phyloP scores from a whole-genome alignment of 108 stramenopile genomes.

The Bacterosira constricta region DNA sequence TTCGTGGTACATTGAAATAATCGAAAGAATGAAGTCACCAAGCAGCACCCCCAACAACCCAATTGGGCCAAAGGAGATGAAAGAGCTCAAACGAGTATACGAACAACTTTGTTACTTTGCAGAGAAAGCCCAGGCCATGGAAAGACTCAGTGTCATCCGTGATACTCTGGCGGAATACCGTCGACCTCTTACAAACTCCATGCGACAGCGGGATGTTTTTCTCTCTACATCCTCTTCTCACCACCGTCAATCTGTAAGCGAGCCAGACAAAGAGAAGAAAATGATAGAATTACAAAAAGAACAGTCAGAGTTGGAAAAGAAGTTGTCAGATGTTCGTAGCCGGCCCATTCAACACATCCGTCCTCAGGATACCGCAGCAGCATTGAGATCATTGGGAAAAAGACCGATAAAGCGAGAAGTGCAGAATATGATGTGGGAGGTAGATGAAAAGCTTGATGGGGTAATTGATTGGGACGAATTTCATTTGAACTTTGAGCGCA shows the following conservation, averaged over 20 bases:
- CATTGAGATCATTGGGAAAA: constrained; percentile 69
- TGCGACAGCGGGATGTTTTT: constrained; percentile 13
- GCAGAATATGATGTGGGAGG: constrained; percentile 92
- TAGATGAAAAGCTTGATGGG: constrained; percentile 90
- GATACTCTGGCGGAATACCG: constrained; percentile 26
- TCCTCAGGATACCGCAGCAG: constrained; percentile 66
- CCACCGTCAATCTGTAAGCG: background rate
- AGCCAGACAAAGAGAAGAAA: constrained; percentile 17
- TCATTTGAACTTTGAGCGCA: constrained; percentile 82
- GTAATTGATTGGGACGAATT: constrained; percentile 91
- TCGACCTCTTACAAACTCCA: constrained; percentile 25
- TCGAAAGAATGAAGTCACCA: constrained; percentile 21
- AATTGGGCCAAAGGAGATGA: constrained; percentile 54
- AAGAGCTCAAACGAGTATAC: constrained; percentile 56
- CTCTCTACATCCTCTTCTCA: constrained; percentile 1
- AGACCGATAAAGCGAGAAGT: constrained; percentile 69
- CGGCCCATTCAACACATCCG: constrained; percentile 51
- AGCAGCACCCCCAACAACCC: constrained; percentile 19
- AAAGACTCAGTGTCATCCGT: constrained; percentile 36
- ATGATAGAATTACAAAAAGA: constrained; percentile 32
- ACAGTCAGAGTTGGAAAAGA: constrained; percentile 30
- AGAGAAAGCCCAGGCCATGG: constrained; percentile 41
- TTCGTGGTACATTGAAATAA: too few relatives aligned
- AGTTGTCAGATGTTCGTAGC: constrained; percentile 28
- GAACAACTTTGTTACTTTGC: constrained; percentile 53